Percentiles rank a stretch among this genome's conserved stretches.
phyloP scores from a whole-genome alignment of 73 alveolate genomes.

The Paramecium primaurelia region DNA sequence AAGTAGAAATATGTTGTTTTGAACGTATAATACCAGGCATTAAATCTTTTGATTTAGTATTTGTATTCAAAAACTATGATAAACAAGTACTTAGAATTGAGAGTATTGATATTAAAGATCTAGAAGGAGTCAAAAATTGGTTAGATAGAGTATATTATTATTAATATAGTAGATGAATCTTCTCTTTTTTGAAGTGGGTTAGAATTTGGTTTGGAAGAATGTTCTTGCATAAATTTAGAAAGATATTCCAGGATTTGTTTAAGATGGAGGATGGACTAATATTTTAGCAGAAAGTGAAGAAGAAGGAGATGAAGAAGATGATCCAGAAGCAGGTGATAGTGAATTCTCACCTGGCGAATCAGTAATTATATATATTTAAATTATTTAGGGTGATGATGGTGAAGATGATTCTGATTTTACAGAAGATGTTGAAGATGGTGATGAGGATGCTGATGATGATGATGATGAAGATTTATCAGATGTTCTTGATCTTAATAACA shows the following conservation, averaged over 20 bases:
- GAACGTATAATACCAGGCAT: slow-evolving; percentile 91
- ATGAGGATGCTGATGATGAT: slow-evolving; percentile 68
- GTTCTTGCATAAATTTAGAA: slow-evolving; percentile 79
- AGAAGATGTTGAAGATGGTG: slow-evolving; percentile 59
- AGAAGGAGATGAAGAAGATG: slow-evolving; percentile 55
- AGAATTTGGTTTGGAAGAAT: slow-evolving; percentile 85
- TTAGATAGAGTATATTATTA: slow-evolving; percentile 65
- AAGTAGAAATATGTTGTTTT: slow-evolving; percentile 87
- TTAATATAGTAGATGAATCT: slow-evolving; percentile 65
- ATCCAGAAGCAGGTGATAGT: slow-evolving; percentile 40
- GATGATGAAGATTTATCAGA: slow-evolving; percentile 80
- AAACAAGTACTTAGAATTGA: slow-evolving; percentile 80
- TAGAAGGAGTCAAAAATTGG: slow-evolving; percentile 88
- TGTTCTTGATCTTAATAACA: slow-evolving; percentile 62
- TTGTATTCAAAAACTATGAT: slow-evolving; percentile 87
- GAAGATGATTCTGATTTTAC: slow-evolving; percentile 56
- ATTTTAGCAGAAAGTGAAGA: slow-evolving; percentile 64
- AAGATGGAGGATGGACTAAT: slow-evolving; percentile 95
- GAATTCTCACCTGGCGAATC: slow-evolving; percentile 16
- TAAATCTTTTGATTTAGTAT: slow-evolving; percentile 93
- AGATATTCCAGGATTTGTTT: slow-evolving; percentile 83
- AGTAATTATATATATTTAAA: background rate
- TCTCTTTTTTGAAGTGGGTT: slow-evolving; percentile 86
- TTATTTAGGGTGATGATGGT: background rate
- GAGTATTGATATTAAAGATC: slow-evolving; percentile 85